Conservation (phyloP, 139 green algal genomes). For the Picochlorum sp. region DNA sequence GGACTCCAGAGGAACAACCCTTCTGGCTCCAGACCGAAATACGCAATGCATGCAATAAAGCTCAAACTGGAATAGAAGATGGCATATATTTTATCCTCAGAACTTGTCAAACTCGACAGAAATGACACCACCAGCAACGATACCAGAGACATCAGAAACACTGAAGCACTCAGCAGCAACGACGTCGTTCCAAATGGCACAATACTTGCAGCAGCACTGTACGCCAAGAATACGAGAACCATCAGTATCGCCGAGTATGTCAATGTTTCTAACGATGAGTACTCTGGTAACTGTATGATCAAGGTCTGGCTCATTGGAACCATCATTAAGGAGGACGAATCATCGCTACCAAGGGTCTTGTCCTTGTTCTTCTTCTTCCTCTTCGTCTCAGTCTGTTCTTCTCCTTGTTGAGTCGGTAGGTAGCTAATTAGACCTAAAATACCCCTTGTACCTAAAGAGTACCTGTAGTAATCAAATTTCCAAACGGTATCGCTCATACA, state of each 20-base stretch:
- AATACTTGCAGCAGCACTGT: neutral
- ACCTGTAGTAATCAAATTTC: neutral
- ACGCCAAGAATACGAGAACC: neutral
- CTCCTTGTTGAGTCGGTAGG: neutral
- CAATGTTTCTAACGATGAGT: too few relatives aligned
- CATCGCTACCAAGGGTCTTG: neutral
- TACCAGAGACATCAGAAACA: neutral
- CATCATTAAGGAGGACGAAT: neutral
- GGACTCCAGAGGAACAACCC: neutral
- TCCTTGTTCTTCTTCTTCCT: neutral
- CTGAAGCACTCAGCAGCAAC: neutral
- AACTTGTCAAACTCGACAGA: constrained; percentile 15
- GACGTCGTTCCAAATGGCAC: neutral
- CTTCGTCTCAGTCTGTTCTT: neutral
- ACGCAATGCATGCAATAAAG: constrained; percentile 9
- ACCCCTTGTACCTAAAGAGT: neutral
- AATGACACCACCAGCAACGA: constrained; percentile 13
- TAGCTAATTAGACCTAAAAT: neutral
- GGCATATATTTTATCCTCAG: constrained; percentile 15
- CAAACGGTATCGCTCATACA: neutral
- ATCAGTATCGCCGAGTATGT: neutral
- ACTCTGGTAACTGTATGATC: too few relatives aligned
- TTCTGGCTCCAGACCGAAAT: constrained; percentile 4
- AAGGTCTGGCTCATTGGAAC: too few relatives aligned
- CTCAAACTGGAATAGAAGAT: constrained; percentile 5